Evolutionary conservation across 306 rosid genomes (phyloP), one percentile per base, ranked within the genome.

Genomic region (Betula pendula): DNA sequence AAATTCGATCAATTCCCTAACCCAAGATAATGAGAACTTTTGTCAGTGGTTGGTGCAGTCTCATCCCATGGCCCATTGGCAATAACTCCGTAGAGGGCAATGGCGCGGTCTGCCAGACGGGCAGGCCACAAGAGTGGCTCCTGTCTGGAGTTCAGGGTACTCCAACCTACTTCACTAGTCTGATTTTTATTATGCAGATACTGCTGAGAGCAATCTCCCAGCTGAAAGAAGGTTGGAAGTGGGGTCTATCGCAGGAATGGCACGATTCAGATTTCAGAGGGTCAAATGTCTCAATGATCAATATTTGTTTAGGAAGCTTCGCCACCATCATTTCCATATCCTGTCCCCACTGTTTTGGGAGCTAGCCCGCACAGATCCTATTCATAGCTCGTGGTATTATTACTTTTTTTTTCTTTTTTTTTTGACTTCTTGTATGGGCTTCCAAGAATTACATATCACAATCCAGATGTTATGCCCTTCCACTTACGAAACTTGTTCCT

Each of bases 121-220:
- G 29, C 81, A 84, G 76, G 55, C 81, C 87, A 72, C 84, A 80
- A 76, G 76, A 22, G 56, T 72, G 84, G 70, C 65, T 51, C 84
- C 77, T 84, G 87, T 76, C 84, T 38, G 45, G 44, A 42, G 56
- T 14, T 27, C 77, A 43, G 84, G 81, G 73, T 49, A 76, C 77
- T 80, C 62, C 68, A 43, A 66, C 71, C 68, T 2, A 68, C 68
- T 51, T 74, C 17, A 48, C 65, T 33, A 47, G 55, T 45, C 62
- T 38, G 14, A 50, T 29, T 53, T 73, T 24, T 29, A 53, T 19
- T 14, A 13, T 8, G 6, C 24, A 59, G 44, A 29, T 48, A 47
- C 8, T 62, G 40, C 19, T 25, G 20, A 5, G 40, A 68, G 31
- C 50, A 35, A 66, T 56, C 70, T 20, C 38, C 74, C 80, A 66